Percentiles rank a stretch among this genome's conserved stretches.
Conservation (phyloP, 495 filamentous ascomycete genomes). For the Penicillium fimorum region DNA sequence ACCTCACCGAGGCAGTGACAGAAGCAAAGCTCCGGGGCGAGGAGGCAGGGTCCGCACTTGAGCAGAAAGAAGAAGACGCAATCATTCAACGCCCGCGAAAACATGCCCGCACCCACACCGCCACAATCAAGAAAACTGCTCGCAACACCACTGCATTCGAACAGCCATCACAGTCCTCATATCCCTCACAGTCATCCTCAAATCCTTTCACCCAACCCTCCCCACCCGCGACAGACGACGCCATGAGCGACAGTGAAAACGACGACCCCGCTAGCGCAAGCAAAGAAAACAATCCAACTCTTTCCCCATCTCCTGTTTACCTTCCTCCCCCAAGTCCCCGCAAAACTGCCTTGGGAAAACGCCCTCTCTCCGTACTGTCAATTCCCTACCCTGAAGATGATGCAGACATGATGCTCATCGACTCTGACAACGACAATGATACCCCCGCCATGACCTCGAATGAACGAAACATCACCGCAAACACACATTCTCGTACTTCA, state of each 20-base stretch:
- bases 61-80: constrained; percentile 21
- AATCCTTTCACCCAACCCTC: constrained; percentile 7
- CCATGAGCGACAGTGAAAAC: constrained; percentile 31
- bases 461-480: constrained; percentile 46
- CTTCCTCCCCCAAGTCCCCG: constrained; percentile 31
- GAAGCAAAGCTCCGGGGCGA: constrained; percentile 63
- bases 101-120: constrained; percentile 23
- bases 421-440: constrained; percentile 27
- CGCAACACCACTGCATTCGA: constrained; percentile 6
- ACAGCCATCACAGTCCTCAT: constrained; percentile 5
- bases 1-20: constrained; percentile 40
- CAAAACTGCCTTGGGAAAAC: constrained; percentile 38
- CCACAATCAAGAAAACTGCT: constrained; percentile 22
- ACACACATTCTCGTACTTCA: constrained; percentile 18
- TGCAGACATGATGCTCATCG: constrained; percentile 28
- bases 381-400: constrained; percentile 30
- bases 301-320: constrained; percentile 40
- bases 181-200: not conserved
- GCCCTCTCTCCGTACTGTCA: constrained; percentile 43
- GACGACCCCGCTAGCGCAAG: constrained; percentile 29
- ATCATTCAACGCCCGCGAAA: constrained; percentile 24
- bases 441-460: constrained; percentile 24
- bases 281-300: constrained; percentile 54
- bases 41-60: constrained; percentile 35
- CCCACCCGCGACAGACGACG: constrained; percentile 1